These are phyloP conservation scores for Thinopyrum elongatum DNA, from an alignment of 176 grass and related monocot genomes.

Conservation along the genomic window DNA sequence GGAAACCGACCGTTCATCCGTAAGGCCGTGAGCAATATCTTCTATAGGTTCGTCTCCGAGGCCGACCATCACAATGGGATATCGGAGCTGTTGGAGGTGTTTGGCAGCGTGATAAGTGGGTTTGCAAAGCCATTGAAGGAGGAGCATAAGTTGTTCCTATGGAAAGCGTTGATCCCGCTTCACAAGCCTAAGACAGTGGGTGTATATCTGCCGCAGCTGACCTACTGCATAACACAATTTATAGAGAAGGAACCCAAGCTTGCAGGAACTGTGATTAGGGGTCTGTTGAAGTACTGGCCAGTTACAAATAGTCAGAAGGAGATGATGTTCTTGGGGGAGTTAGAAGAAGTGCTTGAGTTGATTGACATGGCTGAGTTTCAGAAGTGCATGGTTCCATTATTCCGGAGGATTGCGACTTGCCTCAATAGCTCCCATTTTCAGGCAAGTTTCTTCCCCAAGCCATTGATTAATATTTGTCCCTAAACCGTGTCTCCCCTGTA, in stretches of 20 bases:
- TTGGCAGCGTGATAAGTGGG: slow-evolving; percentile 83
- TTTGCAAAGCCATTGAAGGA: slow-evolving; percentile 93
- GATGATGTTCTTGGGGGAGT: slow-evolving; percentile 96
- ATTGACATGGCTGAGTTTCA: slow-evolving; percentile 81
- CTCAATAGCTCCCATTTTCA: slow-evolving; percentile 97
- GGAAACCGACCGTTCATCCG: slow-evolving; percentile 78
- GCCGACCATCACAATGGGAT: slow-evolving; percentile 81
- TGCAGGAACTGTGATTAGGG: slow-evolving; percentile 71
- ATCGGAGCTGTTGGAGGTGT: slow-evolving; percentile 82
- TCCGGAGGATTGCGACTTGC: slow-evolving; percentile 63
- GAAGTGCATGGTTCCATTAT: slow-evolving; percentile 85
- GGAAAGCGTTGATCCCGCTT: slow-evolving; percentile 75
- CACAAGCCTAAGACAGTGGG: slow-evolving; percentile 79
- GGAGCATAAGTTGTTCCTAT: slow-evolving; percentile 88
- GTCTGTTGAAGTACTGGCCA: slow-evolving; percentile 86
- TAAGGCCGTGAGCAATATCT: slow-evolving; percentile 87
- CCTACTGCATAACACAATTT: slow-evolving; percentile 88
- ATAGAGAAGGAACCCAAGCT: slow-evolving; percentile 92
- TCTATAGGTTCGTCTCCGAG: slow-evolving; percentile 80
- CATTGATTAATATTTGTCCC: not conserved
- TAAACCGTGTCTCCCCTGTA: not conserved
- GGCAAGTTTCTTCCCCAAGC: slow-evolving; percentile 40
- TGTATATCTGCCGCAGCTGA: slow-evolving; percentile 76
- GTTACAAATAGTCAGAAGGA: slow-evolving; percentile 94
- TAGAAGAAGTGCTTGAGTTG: slow-evolving; percentile 86